phyloP scores from a whole-genome alignment of 2,329 filamentous ascomycete species.

The Camillea tinctor region DNA sequence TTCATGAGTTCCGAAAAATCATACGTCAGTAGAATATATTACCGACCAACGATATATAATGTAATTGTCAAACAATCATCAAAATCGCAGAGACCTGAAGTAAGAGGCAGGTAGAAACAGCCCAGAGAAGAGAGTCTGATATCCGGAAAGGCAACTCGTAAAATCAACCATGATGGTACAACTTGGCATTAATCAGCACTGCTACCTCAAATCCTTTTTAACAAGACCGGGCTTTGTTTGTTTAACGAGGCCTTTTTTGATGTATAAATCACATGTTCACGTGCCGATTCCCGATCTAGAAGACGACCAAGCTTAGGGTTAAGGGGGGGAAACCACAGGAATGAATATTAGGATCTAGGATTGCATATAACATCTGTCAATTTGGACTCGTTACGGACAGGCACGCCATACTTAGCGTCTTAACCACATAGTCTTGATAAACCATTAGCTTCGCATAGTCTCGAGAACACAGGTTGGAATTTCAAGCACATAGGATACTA shows the following conservation, averaged over 20 bases:
- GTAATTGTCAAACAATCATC: background rate
- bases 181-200: background rate
- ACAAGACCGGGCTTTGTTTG: background rate
- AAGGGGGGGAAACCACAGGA: background rate
- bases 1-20: slow-evolving; percentile 6
- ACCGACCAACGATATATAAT: background rate
- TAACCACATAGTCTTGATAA: too few relatives aligned
- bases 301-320: background rate
- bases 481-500: background rate
- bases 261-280: background rate
- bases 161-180: background rate
- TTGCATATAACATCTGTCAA: background rate
- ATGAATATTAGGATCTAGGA: background rate
- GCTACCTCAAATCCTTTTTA: background rate
- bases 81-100: background rate
- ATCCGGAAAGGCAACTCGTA: background rate
- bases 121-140: background rate
- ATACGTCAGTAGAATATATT: background rate
- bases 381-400: background rate
- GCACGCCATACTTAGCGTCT: background rate
- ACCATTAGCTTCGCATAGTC: background rate
- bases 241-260: background rate
- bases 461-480: background rate
- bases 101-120: background rate
- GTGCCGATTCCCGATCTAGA: background rate